phyloP scores from a whole-genome alignment of 306 rosid species.

The Pyrus communis region DNA sequence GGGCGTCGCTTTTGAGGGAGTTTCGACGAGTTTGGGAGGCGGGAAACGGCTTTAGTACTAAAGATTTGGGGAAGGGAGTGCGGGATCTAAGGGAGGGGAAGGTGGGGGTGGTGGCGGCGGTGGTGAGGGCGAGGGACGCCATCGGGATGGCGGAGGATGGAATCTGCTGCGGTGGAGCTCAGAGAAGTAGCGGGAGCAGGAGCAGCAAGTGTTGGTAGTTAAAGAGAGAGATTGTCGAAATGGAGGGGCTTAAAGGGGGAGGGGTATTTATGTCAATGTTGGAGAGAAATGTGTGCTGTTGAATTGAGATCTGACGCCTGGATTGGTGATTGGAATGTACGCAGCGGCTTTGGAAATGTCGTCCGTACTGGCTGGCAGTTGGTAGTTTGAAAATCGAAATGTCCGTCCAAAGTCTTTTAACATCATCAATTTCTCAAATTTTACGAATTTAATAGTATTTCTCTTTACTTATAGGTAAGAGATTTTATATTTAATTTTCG shows the following conservation, averaged over 20 bases:
- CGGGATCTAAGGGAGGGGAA: conserved; percentile 58
- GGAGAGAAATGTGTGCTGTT: conserved; percentile 17
- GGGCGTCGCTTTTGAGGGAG: conserved; percentile 11
- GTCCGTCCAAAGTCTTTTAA: conserved; percentile 6
- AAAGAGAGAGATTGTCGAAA: neutral
- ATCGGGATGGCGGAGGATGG: conserved; percentile 16
- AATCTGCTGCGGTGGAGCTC: conserved; percentile 16
- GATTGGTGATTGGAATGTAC: conserved; percentile 14
- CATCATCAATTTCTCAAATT: neutral
- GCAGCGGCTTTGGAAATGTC: conserved; percentile 31
- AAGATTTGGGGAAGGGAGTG: conserved; percentile 1
- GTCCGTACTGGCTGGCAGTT: neutral
- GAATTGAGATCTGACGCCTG: conserved; percentile 30
- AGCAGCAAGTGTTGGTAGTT: neutral
- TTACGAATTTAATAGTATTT: accelerated
- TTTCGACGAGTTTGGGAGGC: conserved; percentile 11
- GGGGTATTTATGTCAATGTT: neutral
- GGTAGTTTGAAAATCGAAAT: neutral
- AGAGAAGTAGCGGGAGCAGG: neutral
- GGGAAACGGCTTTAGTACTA: neutral
- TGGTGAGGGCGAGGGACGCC: conserved; percentile 69
- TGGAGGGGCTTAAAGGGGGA: neutral
- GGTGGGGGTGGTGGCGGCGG: conserved; percentile 28
- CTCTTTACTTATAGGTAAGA: accelerated
- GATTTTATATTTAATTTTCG: too few relatives aligned